Evolutionary conservation across 345 rosid species (phyloP).

Genomic region (Aurinia saxatilis): DNA sequence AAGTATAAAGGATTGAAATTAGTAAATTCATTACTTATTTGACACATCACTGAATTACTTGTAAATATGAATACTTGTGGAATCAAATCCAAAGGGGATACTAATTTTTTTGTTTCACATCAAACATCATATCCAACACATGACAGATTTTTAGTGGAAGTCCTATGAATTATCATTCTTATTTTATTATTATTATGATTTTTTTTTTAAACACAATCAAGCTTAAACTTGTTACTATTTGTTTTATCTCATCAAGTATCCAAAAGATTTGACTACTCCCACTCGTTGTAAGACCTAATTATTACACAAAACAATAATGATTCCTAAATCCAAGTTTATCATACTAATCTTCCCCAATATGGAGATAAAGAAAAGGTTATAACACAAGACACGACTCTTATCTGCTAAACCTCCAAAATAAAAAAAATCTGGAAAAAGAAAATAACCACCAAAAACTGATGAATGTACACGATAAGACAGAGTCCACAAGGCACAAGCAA

Average conservation of each 20-base stretch:
- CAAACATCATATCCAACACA: slow-evolving; percentile 23
- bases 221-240: not conserved
- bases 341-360: slow-evolving; percentile 6
- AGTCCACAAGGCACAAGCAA: slow-evolving; percentile 17
- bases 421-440: not conserved
- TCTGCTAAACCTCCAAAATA: slow-evolving; percentile 2
- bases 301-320: slow-evolving; percentile 13
- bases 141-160: slow-evolving; percentile 16
- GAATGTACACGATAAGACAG: slow-evolving; percentile 1
- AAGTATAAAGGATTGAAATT: not conserved
- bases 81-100: not conserved
- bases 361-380: not conserved
- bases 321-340: slow-evolving; percentile 22
- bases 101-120: slow-evolving; percentile 16
- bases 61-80: not conserved
- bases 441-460: slow-evolving; percentile 15
- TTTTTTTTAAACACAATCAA: not conserved
- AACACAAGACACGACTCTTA: not conserved
- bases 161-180: slow-evolving; percentile 18
- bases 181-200: not conserved
- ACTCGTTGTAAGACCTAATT: slow-evolving; percentile 17
- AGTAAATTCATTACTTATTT: not conserved
- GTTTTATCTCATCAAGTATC: slow-evolving; percentile 21
- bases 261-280: slow-evolving; percentile 26
- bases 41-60: not conserved